Conservation (phyloP, 1,284 basidiomycete species). For the Ustilago hordei region DNA sequence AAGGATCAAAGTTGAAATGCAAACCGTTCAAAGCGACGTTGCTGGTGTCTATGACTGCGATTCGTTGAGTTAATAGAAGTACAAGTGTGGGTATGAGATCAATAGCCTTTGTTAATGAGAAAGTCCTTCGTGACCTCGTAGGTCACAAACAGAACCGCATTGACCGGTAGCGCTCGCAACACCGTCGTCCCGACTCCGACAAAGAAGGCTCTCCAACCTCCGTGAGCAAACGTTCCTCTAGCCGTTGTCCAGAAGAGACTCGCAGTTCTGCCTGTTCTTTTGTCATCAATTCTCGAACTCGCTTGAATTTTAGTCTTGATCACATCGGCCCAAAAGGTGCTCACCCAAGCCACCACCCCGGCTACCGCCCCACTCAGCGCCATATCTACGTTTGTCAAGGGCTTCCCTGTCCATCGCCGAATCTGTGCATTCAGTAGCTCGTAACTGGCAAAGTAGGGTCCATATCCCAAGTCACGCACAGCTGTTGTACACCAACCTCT, state of each 20-base stretch:
- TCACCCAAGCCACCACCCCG: conserved; percentile 61
- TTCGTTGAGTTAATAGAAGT: not conserved
- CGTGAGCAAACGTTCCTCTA: conserved; percentile 35
- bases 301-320: conserved; percentile 66
- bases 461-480: conserved; percentile 56
- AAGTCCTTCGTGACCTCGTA: conserved; percentile 46
- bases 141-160: conserved; percentile 58
- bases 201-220: conserved; percentile 57
- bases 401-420: not conserved
- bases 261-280: too few relatives aligned
- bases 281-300: not conserved
- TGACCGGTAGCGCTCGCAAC: conserved; percentile 58
- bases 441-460: conserved; percentile 63
- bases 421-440: conserved; percentile 53
- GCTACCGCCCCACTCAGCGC: conserved; percentile 60
- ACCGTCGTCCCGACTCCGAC: conserved; percentile 60
- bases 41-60: conserved; percentile 1
- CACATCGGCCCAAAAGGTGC: conserved; percentile 64
- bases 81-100: not conserved
- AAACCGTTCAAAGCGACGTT: not conserved
- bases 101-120: conserved; percentile 32
- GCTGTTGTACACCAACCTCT: conserved; percentile 58
- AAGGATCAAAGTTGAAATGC: not conserved
- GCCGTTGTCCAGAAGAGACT: conserved; percentile 36
- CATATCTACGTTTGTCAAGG: conserved; percentile 47